phyloP scores from a whole-genome alignment of 345 rosid genomes.

The Leavenworthia alabamica region DNA sequence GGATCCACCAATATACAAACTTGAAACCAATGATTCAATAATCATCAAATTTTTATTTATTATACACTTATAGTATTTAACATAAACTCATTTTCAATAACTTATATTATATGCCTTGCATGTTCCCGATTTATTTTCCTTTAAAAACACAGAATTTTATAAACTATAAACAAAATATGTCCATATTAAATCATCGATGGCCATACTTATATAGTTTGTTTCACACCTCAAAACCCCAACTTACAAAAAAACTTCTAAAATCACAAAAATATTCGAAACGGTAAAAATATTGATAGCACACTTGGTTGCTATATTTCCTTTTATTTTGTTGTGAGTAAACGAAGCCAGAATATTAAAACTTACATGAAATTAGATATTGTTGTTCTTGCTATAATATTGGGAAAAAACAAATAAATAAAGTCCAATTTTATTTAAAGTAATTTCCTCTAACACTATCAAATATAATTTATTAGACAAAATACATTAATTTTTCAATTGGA shows the following conservation, averaged over 20 bases:
- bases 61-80: background rate
- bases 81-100: background rate
- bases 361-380: too few species aligned
- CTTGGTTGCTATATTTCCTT: too few species aligned
- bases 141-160: background rate
- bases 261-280: background rate
- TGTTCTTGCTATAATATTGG: too few species aligned
- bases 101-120: slow-evolving; percentile 5
- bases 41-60: slow-evolving; percentile 6
- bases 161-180: background rate
- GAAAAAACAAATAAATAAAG: too few species aligned
- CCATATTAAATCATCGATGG: background rate
- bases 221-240: background rate
- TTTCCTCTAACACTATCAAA: too few species aligned
- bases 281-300: background rate
- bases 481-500: too few species aligned
- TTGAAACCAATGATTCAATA: slow-evolving; percentile 9
- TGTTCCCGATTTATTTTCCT: background rate
- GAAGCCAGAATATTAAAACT: too few species aligned
- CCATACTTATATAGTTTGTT: background rate
- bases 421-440: too few species aligned
- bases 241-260: too few species aligned
- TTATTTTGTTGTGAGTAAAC: too few species aligned
- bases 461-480: too few species aligned
- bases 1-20: background rate